Base-by-base conservation (phyloP, 176 grass and related monocot species). In the Raddia distichophylla region DNA sequence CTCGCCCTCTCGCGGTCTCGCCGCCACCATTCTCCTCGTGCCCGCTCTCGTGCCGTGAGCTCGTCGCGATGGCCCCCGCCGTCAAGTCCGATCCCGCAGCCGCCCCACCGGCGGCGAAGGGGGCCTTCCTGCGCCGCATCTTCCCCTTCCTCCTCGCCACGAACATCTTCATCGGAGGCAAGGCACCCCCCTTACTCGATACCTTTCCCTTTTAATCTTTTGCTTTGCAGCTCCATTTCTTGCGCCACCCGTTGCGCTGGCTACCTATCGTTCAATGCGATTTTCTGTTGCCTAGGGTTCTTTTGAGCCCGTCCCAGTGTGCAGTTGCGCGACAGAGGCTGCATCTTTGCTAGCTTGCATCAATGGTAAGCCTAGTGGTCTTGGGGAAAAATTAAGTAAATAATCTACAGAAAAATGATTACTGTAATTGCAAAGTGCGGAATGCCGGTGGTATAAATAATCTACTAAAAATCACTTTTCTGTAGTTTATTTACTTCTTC, bases 151-250 rank as follows among this genome's bases (percentile, higher is more conserved):
- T 97, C 46, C 85, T 97, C 86, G 66, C 87, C 17, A 67, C 87
- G 64, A 97, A 94, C 83, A 70, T 97, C 60, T 93, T 91, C 82
- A 67, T 97, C 63, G 94, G 90, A 94, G 92, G 94, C 94, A 35
- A 77, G 15, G 35, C 5, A 9, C 43, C 12, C 46, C 62, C 12
- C 18, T 51, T 63, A 57, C 66, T 69, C 67, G 49, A 83, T 60
- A 63, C 69, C 34, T 75, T 67, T 60, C 75, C 20, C 71, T 82
- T 57, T 15, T n/a, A 13, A 40, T 47, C 57, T 3, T 34, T 2
- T 12, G 51, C 1, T 34, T 6, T 5, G 18, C 17, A 5, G 19
- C 62, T 78, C 49, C 70, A 71, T 76, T 35, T 84, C 78, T 7
- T 68, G 37, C 17, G 6, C 18, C 42, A 19, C 44, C 44, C 19